Evolutionary conservation across 148 eudicot species (phyloP).

Genomic region (Nyssa sinensis): DNA sequence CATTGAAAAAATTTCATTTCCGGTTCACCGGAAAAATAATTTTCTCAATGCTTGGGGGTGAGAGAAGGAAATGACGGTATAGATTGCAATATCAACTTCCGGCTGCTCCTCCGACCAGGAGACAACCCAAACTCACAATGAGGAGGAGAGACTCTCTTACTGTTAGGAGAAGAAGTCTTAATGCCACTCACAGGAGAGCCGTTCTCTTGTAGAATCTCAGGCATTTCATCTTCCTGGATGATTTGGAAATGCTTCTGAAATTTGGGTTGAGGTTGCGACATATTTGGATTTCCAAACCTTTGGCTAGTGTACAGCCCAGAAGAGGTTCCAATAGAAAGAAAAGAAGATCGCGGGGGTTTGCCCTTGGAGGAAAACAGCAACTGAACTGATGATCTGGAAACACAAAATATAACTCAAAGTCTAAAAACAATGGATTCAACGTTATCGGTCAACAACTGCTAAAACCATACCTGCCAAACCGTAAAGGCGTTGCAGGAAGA

Average conservation of each 20-base stretch:
- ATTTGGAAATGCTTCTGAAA: conserved; percentile 35
- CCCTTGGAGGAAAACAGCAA: conserved; percentile 57
- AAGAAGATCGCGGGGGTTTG: conserved; percentile 64
- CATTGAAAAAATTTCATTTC: background rate
- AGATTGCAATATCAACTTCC: conserved; percentile 78
- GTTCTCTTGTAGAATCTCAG: conserved; percentile 54
- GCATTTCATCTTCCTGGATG: conserved; percentile 58
- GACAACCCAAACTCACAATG: conserved; percentile 44
- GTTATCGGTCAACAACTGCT: background rate
- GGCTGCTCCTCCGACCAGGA: conserved; percentile 57
- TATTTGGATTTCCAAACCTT: conserved; percentile 40
- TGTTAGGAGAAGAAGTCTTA: conserved; percentile 68
- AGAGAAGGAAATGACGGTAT: conserved; percentile 88
- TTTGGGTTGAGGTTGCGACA: conserved; percentile 38
- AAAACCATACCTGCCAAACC: conserved; percentile 43
- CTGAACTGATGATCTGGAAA: conserved; percentile 48
- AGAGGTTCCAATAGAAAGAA: conserved; percentile 41
- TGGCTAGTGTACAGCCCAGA: conserved; percentile 22
- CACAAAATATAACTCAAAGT: background rate
- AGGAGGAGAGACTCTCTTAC: conserved; percentile 84
- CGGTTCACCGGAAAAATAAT: background rate
- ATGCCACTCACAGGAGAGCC: conserved; percentile 52
- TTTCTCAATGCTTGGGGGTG: conserved; percentile 55
- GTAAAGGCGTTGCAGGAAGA: conserved; percentile 68
- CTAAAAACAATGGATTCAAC: background rate